Evolutionary conservation across 1,284 basidiomycete genomes (phyloP), one percentile per base, ranked within the genome.

Genomic region (Ceratobasidium sp.): DNA sequence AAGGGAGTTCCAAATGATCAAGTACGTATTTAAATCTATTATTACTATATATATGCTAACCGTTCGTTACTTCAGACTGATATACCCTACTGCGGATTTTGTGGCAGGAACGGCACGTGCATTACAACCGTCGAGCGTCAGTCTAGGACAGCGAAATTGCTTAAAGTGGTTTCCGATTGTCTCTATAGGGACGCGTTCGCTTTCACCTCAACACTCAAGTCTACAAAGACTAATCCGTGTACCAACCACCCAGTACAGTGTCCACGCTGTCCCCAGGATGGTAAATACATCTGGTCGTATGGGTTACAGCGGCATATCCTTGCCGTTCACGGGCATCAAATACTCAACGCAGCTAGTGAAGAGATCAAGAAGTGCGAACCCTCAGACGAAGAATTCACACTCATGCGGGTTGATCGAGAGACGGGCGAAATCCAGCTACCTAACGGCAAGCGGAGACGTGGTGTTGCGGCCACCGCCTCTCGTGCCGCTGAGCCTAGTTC

Each of bases 161-260:
- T 64, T n/a, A 3, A 23, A 64, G 40, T 64, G 6, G 13, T 42
- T 13, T 64, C 61, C 18, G 26, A 64, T 26, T 64, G 61, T 12
- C 61, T 40, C 1, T 64, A 44, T 12, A 44, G 61, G 39, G 61
- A 64, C 18, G 20, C 2, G 6, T n/a, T 64, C 13, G 44, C 3
- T 15, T 64, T 26, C 20, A 3, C 61, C 7, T 13, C 15, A 4
- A 12, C 33, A 2, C 20, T 18, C 10, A 39, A 28, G 10, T 64
- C 61, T n/a, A 20, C 61, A 26, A 64, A 64, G 33, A 33, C 61
- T n/a, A 64, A 44, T 26, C 61, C 61, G 5, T 64, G 61, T 26
- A 64, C 61, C 20, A 64, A 64, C 23, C 61, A 40, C 18, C 61
- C 61, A 20, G 61, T 64, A 1, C 2, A 23, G 23, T 64, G 61